These are phyloP conservation scores for Ramularia endophylla DNA, from an alignment of 2,329 filamentous ascomycete genomes.

Conservation along the genomic window DNA sequence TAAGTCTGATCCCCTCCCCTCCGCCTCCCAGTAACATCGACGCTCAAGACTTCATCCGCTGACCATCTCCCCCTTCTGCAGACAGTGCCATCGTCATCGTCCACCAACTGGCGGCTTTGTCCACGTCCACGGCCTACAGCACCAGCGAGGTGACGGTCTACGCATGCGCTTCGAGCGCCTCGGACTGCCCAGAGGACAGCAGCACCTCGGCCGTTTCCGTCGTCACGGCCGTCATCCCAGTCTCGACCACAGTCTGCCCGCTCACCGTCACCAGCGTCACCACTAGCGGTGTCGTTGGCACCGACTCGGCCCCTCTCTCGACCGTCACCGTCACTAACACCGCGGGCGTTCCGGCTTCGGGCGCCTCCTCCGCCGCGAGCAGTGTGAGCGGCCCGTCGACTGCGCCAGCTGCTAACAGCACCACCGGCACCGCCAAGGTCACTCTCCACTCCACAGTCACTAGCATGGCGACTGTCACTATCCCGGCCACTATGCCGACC, in stretches of 20 bases:
- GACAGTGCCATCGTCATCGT: conserved; percentile 20
- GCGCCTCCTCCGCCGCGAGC: neutral
- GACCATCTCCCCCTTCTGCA: conserved; percentile 1
- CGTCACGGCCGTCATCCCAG: conserved; percentile 35
- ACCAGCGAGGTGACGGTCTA: conserved; percentile 40
- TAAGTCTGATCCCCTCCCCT: neutral
- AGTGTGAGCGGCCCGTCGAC: neutral
- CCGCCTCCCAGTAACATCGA: neutral
- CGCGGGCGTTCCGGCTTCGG: neutral
- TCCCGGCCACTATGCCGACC: conserved; percentile 7
- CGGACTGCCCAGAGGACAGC: conserved; percentile 32
- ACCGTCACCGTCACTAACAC: conserved; percentile 2
- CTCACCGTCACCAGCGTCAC: conserved; percentile 28
- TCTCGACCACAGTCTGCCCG: conserved; percentile 42
- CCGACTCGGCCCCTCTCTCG: conserved; percentile 2
- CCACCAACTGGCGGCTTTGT: conserved; percentile 29
- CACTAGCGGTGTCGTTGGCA: conserved; percentile 3
- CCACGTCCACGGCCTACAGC: conserved; percentile 38
- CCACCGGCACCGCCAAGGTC: neutral
- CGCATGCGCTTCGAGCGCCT: conserved; percentile 35
- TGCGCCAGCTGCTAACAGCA: neutral
- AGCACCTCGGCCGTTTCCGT: conserved; percentile 25
- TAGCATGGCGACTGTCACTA: conserved; percentile 3
- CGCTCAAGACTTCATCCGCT: neutral
- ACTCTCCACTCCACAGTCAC: conserved; percentile 2